A percentile compares a stretch with the other conserved stretches of the same genome.
These are phyloP conservation scores for Rhazya stricta DNA, from an alignment of 257 asterid genomes.

Conservation along the genomic window DNA sequence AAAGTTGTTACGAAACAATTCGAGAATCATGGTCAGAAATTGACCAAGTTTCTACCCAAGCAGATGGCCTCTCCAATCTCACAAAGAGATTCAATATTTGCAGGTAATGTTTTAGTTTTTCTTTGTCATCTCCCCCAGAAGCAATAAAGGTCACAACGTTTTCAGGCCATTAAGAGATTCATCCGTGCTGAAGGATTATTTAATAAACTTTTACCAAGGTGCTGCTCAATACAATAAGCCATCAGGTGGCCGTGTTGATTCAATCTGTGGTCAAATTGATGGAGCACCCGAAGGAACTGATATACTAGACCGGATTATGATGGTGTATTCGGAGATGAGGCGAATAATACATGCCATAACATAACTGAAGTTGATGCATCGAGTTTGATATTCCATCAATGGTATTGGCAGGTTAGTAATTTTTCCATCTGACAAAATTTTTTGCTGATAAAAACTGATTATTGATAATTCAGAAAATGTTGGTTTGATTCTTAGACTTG, in stretches of 20 bases:
- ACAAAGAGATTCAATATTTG: slow-evolving; percentile 49
- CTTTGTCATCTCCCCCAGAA: background rate
- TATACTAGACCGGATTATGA: slow-evolving; percentile 17
- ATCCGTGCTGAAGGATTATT: slow-evolving; percentile 6
- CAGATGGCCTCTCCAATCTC: slow-evolving; percentile 50
- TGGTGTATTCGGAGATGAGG: slow-evolving; percentile 5
- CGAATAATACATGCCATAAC: slow-evolving; percentile 5
- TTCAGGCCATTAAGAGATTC: slow-evolving; percentile 6
- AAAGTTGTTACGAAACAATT: slow-evolving; percentile 44
- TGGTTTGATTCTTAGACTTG: slow-evolving; percentile 5
- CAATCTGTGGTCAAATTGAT: slow-evolving; percentile 7
- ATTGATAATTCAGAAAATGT: background rate
- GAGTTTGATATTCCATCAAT: slow-evolving; percentile 4
- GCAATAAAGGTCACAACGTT: background rate
- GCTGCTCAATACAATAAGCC: slow-evolving; percentile 19
- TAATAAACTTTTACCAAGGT: background rate
- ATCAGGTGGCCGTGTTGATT: slow-evolving; percentile 4
- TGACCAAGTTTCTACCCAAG: slow-evolving; percentile 44
- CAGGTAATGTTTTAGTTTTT: slow-evolving; percentile 34
- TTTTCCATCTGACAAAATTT: background rate
- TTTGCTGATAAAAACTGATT: background rate
- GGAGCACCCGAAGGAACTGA: slow-evolving; percentile 7
- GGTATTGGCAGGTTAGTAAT: slow-evolving; percentile 66
- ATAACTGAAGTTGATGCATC: background rate
- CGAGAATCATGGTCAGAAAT: slow-evolving; percentile 57